Percentiles rank a stretch among this genome's conserved stretches.
Conservation (phyloP, 345 rosid genomes). For the Eucalyptus coolabah region DNA sequence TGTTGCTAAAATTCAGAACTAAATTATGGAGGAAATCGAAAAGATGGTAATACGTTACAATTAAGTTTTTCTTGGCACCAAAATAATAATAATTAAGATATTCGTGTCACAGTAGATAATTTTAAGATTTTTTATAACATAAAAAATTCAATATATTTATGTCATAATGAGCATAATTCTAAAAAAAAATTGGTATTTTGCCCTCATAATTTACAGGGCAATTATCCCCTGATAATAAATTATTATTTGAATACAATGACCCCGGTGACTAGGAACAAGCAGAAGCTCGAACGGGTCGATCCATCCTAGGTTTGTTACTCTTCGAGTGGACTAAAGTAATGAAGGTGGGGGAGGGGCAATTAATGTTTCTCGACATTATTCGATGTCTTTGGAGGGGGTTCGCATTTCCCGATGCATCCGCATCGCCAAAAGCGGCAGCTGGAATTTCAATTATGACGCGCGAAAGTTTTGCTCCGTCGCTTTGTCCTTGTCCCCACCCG, state of each 20-base stretch:
- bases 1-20: too few relatives aligned
- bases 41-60: too few relatives aligned
- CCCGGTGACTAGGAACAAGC: neutral
- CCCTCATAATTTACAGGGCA: neutral
- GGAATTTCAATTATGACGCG: neutral
- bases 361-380: neutral
- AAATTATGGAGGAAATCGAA: rapidly evolving
- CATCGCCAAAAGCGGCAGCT: neutral
- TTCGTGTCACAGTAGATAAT: rapidly evolving
- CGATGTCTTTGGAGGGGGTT: neutral
- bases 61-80: neutral
- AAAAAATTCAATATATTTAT: too few relatives aligned
- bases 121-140: too few relatives aligned
- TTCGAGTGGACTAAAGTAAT: neutral
- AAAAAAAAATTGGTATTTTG: neutral
- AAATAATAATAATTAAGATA: too few relatives aligned
- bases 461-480: neutral
- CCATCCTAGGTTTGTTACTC: neutral
- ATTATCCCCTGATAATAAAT: neutral
- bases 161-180: too few relatives aligned
- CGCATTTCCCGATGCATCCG: neutral
- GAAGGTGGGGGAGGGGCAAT: neutral
- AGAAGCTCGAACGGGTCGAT: neutral
- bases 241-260: neutral
- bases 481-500: neutral